These are phyloP conservation scores for Geotrichum fermentans DNA, from an alignment of 1,139 yeast species.

Conservation along the genomic window DNA sequence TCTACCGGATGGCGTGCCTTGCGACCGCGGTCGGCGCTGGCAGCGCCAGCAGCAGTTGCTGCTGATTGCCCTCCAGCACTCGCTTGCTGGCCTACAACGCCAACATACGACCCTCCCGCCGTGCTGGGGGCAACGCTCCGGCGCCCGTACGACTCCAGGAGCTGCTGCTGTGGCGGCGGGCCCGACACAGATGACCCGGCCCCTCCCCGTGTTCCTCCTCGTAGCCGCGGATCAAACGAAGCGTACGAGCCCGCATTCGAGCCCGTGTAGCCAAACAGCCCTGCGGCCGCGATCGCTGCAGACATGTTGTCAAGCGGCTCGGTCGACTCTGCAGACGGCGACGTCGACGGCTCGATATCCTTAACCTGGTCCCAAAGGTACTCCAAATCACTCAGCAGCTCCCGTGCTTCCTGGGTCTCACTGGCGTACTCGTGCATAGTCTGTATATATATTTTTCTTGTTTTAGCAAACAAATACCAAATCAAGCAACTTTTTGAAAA, in stretches of 20 bases:
- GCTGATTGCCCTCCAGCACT: background rate
- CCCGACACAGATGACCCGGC: slow-evolving; percentile 3
- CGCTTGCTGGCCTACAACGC: background rate
- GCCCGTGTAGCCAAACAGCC: slow-evolving; percentile 3
- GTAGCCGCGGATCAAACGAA: slow-evolving; percentile 2
- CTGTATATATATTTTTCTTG: no score
- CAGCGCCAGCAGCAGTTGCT: background rate
- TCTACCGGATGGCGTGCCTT: background rate
- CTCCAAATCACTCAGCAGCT: slow-evolving; percentile 60
- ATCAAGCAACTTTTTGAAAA: background rate
- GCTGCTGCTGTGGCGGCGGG: background rate
- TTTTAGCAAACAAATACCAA: background rate
- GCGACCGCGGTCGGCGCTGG: background rate
- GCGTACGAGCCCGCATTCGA: slow-evolving; percentile 9
- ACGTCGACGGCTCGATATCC: slow-evolving; percentile 38
- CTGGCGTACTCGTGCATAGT: slow-evolving; percentile 70
- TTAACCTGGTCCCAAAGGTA: slow-evolving; percentile 72
- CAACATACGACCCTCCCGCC: background rate
- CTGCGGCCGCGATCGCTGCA: slow-evolving; percentile 2
- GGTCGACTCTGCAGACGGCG: slow-evolving; percentile 9
- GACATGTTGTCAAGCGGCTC: slow-evolving; percentile 1
- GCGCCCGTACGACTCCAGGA: background rate
- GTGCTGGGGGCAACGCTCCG: background rate
- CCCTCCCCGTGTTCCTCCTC: background rate
- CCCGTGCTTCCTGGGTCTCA: slow-evolving; percentile 64